Conservation (phyloP, 129 eudicot genomes). For the Escallonia herrerae region DNA sequence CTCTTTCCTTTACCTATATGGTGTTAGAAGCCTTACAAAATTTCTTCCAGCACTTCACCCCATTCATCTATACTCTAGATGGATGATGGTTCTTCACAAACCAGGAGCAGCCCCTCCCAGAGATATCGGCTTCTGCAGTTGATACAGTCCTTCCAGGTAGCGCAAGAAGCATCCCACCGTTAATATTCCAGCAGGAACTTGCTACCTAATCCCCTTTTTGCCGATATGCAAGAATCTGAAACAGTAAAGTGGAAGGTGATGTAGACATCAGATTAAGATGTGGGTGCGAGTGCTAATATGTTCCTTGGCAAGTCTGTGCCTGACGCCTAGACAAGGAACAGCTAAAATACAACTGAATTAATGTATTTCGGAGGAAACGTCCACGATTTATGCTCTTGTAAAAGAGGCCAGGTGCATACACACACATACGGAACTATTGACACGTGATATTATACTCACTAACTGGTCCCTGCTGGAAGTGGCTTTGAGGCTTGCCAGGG, state of each 20-base stretch:
- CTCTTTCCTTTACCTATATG: too few species aligned
- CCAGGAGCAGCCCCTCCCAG: too few species aligned
- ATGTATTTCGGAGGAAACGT: too few species aligned
- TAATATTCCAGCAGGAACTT: background rate
- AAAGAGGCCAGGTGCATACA: background rate
- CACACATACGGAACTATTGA: background rate
- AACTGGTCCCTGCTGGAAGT: background rate
- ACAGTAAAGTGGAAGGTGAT: background rate
- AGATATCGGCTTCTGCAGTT: too few species aligned
- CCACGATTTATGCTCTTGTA: background rate
- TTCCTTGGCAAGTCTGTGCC: background rate
- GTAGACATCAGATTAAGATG: background rate
- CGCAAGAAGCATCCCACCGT: too few species aligned
- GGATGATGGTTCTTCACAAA: too few species aligned
- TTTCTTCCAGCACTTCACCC: too few species aligned
- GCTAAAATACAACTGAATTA: too few species aligned
- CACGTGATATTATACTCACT: conserved; percentile 6
- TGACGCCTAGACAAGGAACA: background rate
- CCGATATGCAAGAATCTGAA: conserved; percentile 14
- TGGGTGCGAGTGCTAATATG: background rate
- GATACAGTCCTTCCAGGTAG: too few species aligned
- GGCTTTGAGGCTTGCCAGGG: conserved; percentile 8
- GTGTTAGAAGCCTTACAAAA: too few species aligned
- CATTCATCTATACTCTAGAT: too few species aligned
- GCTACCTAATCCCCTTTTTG: conserved; percentile 1